phyloP scores from a whole-genome alignment of 768 basidiomycete species.

The Zangia roseola region DNA sequence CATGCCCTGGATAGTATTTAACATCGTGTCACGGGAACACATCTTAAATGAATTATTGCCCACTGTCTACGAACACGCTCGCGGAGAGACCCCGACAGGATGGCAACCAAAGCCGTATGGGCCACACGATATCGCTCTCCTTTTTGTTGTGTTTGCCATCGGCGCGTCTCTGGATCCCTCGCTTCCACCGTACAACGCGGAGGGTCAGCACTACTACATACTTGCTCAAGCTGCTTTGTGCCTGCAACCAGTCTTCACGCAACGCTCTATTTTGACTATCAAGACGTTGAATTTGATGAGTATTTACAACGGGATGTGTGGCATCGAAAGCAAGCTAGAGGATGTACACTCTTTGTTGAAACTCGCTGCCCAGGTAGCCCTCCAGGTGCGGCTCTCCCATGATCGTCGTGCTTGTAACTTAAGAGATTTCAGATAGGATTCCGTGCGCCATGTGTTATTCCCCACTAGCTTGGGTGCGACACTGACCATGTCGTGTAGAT shows the following conservation, averaged over 20 bases:
- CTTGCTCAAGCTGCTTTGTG: constrained; percentile 46
- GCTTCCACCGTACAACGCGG: constrained; percentile 46
- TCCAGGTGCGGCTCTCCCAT: constrained; percentile 36
- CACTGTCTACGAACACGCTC: constrained; percentile 34
- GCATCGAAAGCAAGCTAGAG: constrained; percentile 49
- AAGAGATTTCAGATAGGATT: constrained; percentile 11
- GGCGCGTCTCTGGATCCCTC: constrained; percentile 48
- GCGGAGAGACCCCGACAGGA: neutral
- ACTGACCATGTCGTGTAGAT: constrained; percentile 32
- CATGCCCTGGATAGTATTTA: constrained; percentile 48
- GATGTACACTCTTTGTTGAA: constrained; percentile 46
- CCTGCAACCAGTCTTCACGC: constrained; percentile 43
- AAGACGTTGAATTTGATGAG: constrained; percentile 54
- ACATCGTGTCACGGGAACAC: constrained; percentile 45
- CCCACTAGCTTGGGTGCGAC: neutral
- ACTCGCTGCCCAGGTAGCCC: constrained; percentile 47
- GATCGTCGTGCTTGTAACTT: neutral
- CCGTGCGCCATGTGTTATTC: constrained; percentile 8
- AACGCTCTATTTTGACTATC: constrained; percentile 46
- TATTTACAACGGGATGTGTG: constrained; percentile 53
- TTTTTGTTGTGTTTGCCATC: constrained; percentile 47
- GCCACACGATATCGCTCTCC: constrained; percentile 49
- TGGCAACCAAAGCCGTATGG: constrained; percentile 31
- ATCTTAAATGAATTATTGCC: constrained; percentile 47
- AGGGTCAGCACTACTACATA: constrained; percentile 52